Base-by-base conservation (phyloP, 2,329 filamentous ascomycete genomes). In the Daldinia eschscholtzii region DNA sequence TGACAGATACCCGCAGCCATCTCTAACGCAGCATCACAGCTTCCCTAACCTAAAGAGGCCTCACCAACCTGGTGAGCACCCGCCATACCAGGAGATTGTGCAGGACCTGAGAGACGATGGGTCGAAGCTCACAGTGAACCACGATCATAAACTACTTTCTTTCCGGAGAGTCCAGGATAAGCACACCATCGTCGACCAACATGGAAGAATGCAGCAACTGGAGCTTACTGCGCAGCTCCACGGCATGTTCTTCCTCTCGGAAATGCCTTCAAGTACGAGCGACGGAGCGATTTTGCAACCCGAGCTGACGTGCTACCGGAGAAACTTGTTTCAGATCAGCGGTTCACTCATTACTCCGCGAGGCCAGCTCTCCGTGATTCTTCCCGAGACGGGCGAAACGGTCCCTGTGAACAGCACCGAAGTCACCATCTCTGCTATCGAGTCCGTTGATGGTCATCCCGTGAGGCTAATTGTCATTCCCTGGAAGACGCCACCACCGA, bases 381-480 rank as follows among this genome's bases (percentile, higher is more conserved):
- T 77, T 5, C 93, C 91, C 18, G 94, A 97, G 66, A 89, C 92
- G 61, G 93, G 93, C 50, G 93, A 97, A 78, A 91, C 92, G 50
- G 90, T 97, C 44, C 91, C 92, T 1, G 93, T 98, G 56, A 88
- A 89, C 70, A 92, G 86, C 70, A 92, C 95, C 79, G 94, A 98
- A 79, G 89, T 98, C 60, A 90, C 91, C 61, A 93, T 98, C 53
- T 97, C 93, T 4, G 95, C 95, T 7, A 97, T 94, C 56, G 95
- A 98, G 79, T 98, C 95, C 1, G 94, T 97, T 15, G 95, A 98
- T 79, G 93, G 93, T 37, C 95, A 97, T 74, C 84, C 92, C 0
- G 93, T 98, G 48, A 95, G 97, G 75, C 90, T 98, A 70, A 98
- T 98, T 70, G 96, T 96, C 6, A 97, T 98, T 67, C 95, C 95